Base-by-base conservation (phyloP, 768 basidiomycete species). In the Calocera viscosa region DNA sequence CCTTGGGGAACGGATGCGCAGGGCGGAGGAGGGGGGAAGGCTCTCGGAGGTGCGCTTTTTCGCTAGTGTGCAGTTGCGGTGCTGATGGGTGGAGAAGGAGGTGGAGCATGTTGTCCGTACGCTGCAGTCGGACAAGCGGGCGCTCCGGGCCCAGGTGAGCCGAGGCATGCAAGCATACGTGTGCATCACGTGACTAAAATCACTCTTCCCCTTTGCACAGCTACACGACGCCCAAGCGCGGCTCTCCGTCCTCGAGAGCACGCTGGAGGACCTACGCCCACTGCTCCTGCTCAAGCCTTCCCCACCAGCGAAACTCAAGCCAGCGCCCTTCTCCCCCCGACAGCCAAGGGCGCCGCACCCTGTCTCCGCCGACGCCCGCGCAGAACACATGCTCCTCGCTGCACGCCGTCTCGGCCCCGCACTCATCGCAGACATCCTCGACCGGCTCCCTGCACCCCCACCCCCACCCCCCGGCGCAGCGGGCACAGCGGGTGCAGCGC, bases 341-440 rank as follows among this genome's bases (percentile, higher is more conserved):
- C 24, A 11, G 10, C 40, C 5, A 8, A 19, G 33, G 41, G 7
- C 5, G 5, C 30, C 22, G 64, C 33, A 33, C 28, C 39, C 69
- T 22, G 14, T 49, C 49, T 19, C 66, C 77, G 69, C 86, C 1
- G 89, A 91, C 68, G 89, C 89, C 2, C 82, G 86, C 53, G 79
- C 81, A 0, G 89, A 90, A 70, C 88, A 88, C 70, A 76, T 90
- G 12, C 78, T 91, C 1, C 77, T 88, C 14, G 89, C 89, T 1
- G 85, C 87, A 10, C 82, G 87, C n/a, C 84, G 78, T 65, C 79
- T 89, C 2, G 88, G 88, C 2, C 81, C 83, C 34, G 80, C 84
- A 65, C 82, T 88, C 8, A 82, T 84, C 0, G 80, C 80, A 2
- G 72, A 83, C n/a, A 73, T 85, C 24, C 80, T 83, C 0, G 86